Conservation (phyloP, 1,139 yeast genomes). For the Magnusiomyces tetraspermus region DNA sequence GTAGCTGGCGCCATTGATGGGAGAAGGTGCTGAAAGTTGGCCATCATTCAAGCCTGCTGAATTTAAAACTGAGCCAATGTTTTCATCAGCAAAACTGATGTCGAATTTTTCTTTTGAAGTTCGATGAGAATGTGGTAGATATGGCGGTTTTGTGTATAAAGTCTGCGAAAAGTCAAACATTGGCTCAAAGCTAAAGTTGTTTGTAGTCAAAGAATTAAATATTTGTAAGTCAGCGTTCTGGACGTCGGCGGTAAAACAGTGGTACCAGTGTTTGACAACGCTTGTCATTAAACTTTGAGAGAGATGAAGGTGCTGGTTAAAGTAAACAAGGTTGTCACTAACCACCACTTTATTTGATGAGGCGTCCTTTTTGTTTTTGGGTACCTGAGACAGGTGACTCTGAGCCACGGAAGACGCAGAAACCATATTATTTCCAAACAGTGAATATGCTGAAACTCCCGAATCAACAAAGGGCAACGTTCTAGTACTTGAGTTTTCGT, state of each 20-base stretch:
- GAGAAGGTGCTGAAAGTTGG: background rate
- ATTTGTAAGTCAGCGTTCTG: slow-evolving; percentile 1
- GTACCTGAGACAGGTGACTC: background rate
- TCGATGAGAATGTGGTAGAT: background rate
- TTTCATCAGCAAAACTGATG: background rate
- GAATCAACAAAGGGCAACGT: background rate
- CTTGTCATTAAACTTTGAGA: slow-evolving; percentile 2
- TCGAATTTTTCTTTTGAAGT: background rate
- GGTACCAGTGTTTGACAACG: slow-evolving; percentile 4
- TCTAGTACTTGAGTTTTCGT: background rate
- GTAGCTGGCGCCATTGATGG: background rate
- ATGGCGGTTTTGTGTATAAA: background rate
- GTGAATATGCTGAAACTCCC: background rate
- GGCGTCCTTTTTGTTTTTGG: background rate
- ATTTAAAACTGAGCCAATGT: background rate
- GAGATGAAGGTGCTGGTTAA: background rate
- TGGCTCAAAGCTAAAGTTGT: slow-evolving; percentile 2
- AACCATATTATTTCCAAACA: background rate
- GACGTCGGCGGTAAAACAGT: background rate
- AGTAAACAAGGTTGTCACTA: slow-evolving; percentile 1
- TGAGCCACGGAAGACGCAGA: background rate
- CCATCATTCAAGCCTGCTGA: background rate
- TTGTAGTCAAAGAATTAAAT: background rate
- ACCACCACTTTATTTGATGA: background rate
- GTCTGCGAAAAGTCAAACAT: background rate